Evolutionary conservation across 116 monocot species (phyloP), one percentile per base, ranked within the genome.

Genomic region (Iris pallida): DNA sequence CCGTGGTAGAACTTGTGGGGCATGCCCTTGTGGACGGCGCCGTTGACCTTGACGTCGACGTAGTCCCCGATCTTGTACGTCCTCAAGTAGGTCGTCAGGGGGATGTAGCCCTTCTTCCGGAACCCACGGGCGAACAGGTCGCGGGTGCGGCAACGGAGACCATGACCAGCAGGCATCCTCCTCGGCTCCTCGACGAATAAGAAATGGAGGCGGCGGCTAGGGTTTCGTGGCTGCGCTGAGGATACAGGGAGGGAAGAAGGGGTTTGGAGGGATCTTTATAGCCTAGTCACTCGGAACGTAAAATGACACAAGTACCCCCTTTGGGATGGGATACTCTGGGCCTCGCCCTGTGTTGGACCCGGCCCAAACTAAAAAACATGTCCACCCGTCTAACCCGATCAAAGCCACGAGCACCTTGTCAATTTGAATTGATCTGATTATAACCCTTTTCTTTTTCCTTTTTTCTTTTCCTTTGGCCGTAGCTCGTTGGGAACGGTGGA

Each of bases 61-160:
- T 80, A 74, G 20, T 80, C 74, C 3, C 83, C 83, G 74, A 83
- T 73, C 75, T 75, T 87, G 75, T 75, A 87, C 15, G 83, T 88
- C 20, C 80, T 18, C 9, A 88, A 83, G 75, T 87, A 87, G 5
- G 83, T 87, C 45, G 83, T 78, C 56, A 88, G 70, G n/a, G 80
- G 75, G 51, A 88, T 78, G 69, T 78, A 83, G 0, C 88, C 83
- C 83, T 83, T 88, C 83, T 88, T 88, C 75, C 88, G 72, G 78
- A 88, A 88, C 5, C 81, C 73, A 43, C 88, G 57, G 4, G 83
- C 66, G 59, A 88, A 83, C 2, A 83, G 68, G 46, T 87, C 87
- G 6, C 87, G 75, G 6, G 88, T 83, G n/a, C 81, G 77, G 45
- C 81, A 75, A 9, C 88, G 72, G 14, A 88, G 64, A 7, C 81